Base-by-base conservation (phyloP, 1,284 basidiomycete genomes). In the Ganoderma multipileum region DNA sequence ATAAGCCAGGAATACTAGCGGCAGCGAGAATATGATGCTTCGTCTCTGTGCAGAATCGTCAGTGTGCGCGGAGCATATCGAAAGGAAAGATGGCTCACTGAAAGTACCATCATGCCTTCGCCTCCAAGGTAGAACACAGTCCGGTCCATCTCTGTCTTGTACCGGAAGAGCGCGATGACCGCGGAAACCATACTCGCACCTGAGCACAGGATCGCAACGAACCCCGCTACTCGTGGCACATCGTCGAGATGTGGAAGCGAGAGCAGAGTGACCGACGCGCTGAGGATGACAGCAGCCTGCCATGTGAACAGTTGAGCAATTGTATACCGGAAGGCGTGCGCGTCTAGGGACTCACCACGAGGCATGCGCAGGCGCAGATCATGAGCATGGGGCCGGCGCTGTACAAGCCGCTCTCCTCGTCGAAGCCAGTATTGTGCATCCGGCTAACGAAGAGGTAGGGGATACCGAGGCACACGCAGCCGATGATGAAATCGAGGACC, bases 241-340 rank as follows among this genome's bases (percentile, higher is more conserved):
- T 82, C 85, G 77, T 90, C 89, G 77, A 94, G 74, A 47, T 88
- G 90, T 72, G 91, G 91, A 54, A 94, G 84, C 63, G 90, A 87
- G 76, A 94, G 85, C 80, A 94, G 89, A 38, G 91, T 93, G 66
- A 93, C 89, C 55, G 91, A 91, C 50, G 91, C 90, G 74, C 91
- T 92, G 65, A 94, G 81, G 23, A 94, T 85, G 65, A 93, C 86
- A 36, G 91, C 91, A 73, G 92, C 91, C 92, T 94, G 66, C 36
- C 11, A 36, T 7, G 38, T 23, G 18, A 1, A 38, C 7, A 9
- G 14, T 9, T n/a, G 3, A 33, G 16, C 44, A 11, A 42, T 3
- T 4, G 3, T 20, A 16, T n/a, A 2, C 12, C 3, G 28, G 18
- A 18, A 23, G 20, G 14, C 18, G 30, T 60, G 50, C 50, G 52